Evolutionary conservation across 2,329 filamentous ascomycete species (phyloP).

Genomic region (Sporothrix schenckii): DNA sequence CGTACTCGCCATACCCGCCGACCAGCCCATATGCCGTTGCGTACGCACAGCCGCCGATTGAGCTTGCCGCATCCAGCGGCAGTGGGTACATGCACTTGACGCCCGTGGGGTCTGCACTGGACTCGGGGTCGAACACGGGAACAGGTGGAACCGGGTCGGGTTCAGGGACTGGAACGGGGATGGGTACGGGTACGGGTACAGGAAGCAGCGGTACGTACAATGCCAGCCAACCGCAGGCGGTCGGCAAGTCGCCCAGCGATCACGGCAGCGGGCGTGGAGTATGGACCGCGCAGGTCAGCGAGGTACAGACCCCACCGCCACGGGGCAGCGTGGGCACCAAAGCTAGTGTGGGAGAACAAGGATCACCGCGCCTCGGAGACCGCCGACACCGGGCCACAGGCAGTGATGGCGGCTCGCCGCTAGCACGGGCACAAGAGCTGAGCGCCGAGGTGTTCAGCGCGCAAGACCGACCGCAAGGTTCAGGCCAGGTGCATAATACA

Average conservation of each 20-base stretch:
- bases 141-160: slow-evolving; percentile 8
- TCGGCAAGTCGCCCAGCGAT: slow-evolving; percentile 38
- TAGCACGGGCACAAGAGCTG: slow-evolving; percentile 30
- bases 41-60: not conserved
- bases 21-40: slow-evolving; percentile 21
- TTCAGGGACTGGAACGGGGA: not conserved
- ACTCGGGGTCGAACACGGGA: slow-evolving; percentile 24
- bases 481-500: slow-evolving; percentile 27
- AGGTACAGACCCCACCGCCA: slow-evolving; percentile 38
- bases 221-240: not conserved
- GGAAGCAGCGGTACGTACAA: slow-evolving; percentile 31
- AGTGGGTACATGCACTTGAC: slow-evolving; percentile 26
- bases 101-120: not conserved
- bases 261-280: slow-evolving; percentile 33
- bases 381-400: slow-evolving; percentile 23
- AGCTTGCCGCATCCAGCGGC: slow-evolving; percentile 29
- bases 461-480: not conserved
- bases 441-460: slow-evolving; percentile 13
- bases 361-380: not conserved
- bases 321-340: slow-evolving; percentile 17
- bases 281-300: slow-evolving; percentile 44
- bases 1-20: slow-evolving; percentile 23
- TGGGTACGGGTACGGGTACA: slow-evolving; percentile 29
- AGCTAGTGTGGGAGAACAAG: not conserved
- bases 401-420: slow-evolving; percentile 9